These are phyloP conservation scores for Candida alai DNA, from an alignment of 805 yeast genomes.

Conservation along the genomic window DNA sequence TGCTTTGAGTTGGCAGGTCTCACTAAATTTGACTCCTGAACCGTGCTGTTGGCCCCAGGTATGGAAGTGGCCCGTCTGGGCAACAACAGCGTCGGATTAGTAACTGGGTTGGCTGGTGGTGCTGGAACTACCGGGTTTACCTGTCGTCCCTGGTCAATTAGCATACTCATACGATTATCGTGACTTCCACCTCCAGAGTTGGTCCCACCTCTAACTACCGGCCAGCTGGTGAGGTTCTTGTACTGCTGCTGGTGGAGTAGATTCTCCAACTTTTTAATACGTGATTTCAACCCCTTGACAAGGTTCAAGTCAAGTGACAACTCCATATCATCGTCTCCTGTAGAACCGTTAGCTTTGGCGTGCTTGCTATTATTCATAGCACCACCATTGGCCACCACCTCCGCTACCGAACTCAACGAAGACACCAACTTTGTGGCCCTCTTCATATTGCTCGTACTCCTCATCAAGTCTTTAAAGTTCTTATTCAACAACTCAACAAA, in stretches of 20 bases:
- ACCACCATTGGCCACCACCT: constrained; percentile 14
- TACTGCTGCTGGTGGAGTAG: constrained; percentile 71
- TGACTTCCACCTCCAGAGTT: constrained; percentile 11
- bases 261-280: constrained; percentile 75
- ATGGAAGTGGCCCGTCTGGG: constrained; percentile 7
- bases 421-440: constrained; percentile 28
- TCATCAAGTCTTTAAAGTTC: constrained; percentile 44
- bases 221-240: constrained; percentile 48
- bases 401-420: constrained; percentile 21
- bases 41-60: constrained; percentile 1
- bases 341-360: constrained; percentile 11
- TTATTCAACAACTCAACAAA: constrained; percentile 39
- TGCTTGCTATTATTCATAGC: constrained; percentile 18
- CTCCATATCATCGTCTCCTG: constrained; percentile 15
- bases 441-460: constrained; percentile 36
- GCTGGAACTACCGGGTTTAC: constrained; percentile 7
- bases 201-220: constrained; percentile 23
- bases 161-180: constrained; percentile 15
- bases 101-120: background rate
- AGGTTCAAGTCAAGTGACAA: constrained; percentile 35
- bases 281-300: constrained; percentile 59
- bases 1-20: background rate
- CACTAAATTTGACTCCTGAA: background rate
- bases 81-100: constrained; percentile 27
- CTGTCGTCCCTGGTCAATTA: constrained; percentile 12